Conservation (phyloP, 257 asterid species). For the Handroanthus guayacan region DNA sequence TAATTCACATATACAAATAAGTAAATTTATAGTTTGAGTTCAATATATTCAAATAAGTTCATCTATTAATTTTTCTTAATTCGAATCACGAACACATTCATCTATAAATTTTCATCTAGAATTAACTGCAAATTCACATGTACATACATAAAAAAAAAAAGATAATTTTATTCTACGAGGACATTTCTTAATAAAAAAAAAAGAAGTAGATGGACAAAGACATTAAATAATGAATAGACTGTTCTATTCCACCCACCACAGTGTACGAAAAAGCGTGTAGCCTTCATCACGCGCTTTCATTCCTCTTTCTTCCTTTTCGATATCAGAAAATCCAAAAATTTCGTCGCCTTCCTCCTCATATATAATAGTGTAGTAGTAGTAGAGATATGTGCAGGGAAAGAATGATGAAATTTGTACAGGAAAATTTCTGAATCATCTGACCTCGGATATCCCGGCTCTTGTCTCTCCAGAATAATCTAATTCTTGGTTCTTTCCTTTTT, state of each 20-base stretch:
- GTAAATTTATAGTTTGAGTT: no score
- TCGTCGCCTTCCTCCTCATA: not conserved
- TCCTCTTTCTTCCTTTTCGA: not conserved
- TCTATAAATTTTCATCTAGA: no score
- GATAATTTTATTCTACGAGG: not conserved
- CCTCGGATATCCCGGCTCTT: slow-evolving; percentile 56
- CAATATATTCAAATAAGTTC: no score
- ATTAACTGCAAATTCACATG: no score
- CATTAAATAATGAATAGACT: slow-evolving; percentile 1
- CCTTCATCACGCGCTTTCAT: slow-evolving; percentile 26
- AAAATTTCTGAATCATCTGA: slow-evolving; percentile 38
- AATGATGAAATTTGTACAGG: slow-evolving; percentile 4
- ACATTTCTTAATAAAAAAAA: not conserved
- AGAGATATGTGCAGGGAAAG: not conserved
- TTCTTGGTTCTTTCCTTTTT: slow-evolving; percentile 36
- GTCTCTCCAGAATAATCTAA: slow-evolving; percentile 42
- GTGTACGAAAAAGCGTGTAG: slow-evolving; percentile 36
- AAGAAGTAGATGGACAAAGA: not conserved
- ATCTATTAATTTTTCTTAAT: no score
- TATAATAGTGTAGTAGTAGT: not conserved
- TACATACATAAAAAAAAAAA: not conserved
- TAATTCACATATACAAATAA: no score
- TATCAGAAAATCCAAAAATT: not conserved
- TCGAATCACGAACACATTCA: no score
- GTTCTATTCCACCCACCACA: slow-evolving; percentile 39